Percentiles rank a stretch among this genome's conserved stretches.
Conservation (phyloP, 1,284 basidiomycete species). For the Phellopilus nigrolimitatus region DNA sequence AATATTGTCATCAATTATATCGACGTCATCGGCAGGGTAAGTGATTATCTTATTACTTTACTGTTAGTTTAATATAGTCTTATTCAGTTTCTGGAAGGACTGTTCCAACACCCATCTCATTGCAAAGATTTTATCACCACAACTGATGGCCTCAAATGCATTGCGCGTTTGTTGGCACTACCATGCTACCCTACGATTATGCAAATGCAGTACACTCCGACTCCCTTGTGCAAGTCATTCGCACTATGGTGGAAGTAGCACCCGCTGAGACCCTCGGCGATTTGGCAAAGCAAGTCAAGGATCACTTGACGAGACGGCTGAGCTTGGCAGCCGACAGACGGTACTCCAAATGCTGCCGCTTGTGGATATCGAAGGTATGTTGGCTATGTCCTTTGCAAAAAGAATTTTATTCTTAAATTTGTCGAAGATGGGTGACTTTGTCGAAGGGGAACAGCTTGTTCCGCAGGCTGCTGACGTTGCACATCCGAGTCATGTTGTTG, state of each 20-base stretch:
- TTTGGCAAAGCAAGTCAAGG: slow-evolving; percentile 68
- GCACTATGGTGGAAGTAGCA: slow-evolving; percentile 84
- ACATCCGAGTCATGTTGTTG: slow-evolving; percentile 78
- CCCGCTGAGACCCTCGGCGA: slow-evolving; percentile 73
- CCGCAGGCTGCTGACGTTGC: slow-evolving; percentile 72
- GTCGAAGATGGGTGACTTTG: slow-evolving; percentile 39
- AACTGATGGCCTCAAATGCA: slow-evolving; percentile 68
- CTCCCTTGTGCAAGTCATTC: slow-evolving; percentile 83
- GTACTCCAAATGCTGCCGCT: slow-evolving; percentile 54
- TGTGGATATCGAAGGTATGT: slow-evolving; percentile 49
- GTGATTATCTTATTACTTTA: slow-evolving; percentile 23
- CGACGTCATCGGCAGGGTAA: slow-evolving; percentile 69
- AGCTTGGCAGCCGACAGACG: slow-evolving; percentile 56
- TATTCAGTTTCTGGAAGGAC: slow-evolving; percentile 81
- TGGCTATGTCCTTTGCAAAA: slow-evolving; percentile 1
- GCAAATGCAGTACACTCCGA: slow-evolving; percentile 77
- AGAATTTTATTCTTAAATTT: slow-evolving; percentile 15
- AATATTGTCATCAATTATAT: slow-evolving; percentile 73
- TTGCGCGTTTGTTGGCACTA: slow-evolving; percentile 76
- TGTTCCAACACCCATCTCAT: slow-evolving; percentile 85
- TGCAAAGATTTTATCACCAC: slow-evolving; percentile 86
- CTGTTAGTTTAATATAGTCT: slow-evolving; percentile 20
- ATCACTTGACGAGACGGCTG: slow-evolving; percentile 67
- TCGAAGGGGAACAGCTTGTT: slow-evolving; percentile 62
- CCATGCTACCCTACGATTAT: slow-evolving; percentile 91